Base-by-base conservation (phyloP, 2,329 filamentous ascomycete genomes). In the Coleophoma eucalyptorum region DNA sequence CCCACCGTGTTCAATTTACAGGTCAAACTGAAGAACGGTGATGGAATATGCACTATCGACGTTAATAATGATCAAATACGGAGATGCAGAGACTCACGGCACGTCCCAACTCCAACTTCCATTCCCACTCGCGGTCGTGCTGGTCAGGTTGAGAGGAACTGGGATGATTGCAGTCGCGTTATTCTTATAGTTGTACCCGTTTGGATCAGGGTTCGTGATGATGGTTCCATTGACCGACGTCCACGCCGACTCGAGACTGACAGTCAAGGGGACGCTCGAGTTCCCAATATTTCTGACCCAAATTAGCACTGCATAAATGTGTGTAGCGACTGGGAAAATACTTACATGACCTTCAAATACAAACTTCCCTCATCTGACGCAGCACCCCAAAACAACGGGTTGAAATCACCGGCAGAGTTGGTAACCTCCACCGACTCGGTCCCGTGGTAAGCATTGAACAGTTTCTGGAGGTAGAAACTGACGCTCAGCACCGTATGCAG, bases 341-440 rank as follows among this genome's bases (percentile, higher is more conserved):
- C 56, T 55, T 43, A 58, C 56, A 58, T 58, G 8, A 58, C 48
- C 41, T 58, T 58, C 47, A 58, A 52, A 38, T 51, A 58, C 8
- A 58, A 49, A 21, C 48, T 51, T 21, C 47, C 18, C 16, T 50
- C 48, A 32, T 56, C 44, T 5, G 48, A 31, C 12, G 63, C 62
- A 1, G 65, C 64, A 1, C 63, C 63, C 67, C 68, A 69, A 50
- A 67, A 70, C 12, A 70, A 34, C 35, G 53, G 53, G 4, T 51
- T 47, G 48, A 57, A 58, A 41, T 59, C 49, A 5, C 54, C 52
- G n/a, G 46, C 42, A 2, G 46, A 34, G 49, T 56, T 54, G 19
- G 46, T 55, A 21, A 61, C 59, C 12, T 55, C 44, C 15, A 62
- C 53, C 4, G 55, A 57, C 26, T 58, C 54, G 6, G 55, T 56